Conservation (phyloP, 2,329 filamentous ascomycete species). For the Orbilia ellipsospora region DNA sequence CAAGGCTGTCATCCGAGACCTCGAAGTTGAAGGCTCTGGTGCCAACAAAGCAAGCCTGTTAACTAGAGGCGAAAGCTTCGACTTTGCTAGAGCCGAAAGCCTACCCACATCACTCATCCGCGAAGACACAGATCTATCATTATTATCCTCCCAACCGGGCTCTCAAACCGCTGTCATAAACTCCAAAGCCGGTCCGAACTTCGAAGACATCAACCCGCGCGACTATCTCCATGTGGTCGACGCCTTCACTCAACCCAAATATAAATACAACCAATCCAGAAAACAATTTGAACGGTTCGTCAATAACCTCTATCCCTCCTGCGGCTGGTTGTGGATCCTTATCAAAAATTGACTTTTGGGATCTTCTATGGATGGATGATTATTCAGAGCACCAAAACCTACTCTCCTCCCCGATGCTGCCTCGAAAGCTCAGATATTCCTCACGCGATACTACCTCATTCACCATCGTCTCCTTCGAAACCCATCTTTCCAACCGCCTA, state of each 20-base stretch:
- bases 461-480: constrained; percentile 92
- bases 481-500: constrained; percentile 83
- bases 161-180: constrained; percentile 12
- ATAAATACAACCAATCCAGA: constrained; percentile 80
- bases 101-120: constrained; percentile 45
- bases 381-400: constrained; percentile 71
- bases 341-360: constrained; percentile 49
- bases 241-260: constrained; percentile 85
- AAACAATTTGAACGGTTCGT: constrained; percentile 85
- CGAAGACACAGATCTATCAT: constrained; percentile 41
- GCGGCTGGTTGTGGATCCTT: constrained; percentile 31
- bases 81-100: constrained; percentile 48
- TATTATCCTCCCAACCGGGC: constrained; percentile 16
- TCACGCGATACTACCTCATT: constrained; percentile 90
- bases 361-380: constrained; percentile 2
- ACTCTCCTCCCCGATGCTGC: constrained; percentile 79
- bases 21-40: constrained; percentile 71
- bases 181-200: constrained; percentile 57
- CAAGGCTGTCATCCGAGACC: constrained; percentile 81
- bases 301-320: constrained; percentile 16
- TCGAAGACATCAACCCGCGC: constrained; percentile 76
- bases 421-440: constrained; percentile 85
- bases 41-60: constrained; percentile 64
- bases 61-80: constrained; percentile 56
- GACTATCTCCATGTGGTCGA: constrained; percentile 85